Evolutionary conservation across 768 basidiomycete genomes (phyloP).

Genomic region (Boletus reticuloceps): DNA sequence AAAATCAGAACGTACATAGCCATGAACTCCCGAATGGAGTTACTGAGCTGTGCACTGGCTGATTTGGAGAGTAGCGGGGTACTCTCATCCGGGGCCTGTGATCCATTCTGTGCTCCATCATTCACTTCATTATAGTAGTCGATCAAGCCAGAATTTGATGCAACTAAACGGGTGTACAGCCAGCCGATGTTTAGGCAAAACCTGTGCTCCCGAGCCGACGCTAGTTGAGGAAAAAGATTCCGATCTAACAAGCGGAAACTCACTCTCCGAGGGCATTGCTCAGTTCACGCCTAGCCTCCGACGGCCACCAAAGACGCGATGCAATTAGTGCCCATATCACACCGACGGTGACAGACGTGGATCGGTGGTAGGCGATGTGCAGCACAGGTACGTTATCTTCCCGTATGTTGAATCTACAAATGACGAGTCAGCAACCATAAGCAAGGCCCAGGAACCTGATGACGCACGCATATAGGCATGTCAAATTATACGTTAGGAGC

Average conservation of each 20-base stretch:
- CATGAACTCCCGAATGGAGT: conserved; percentile 85
- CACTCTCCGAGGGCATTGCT: conserved; percentile 86
- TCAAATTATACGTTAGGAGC: conserved; percentile 86
- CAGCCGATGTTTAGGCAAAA: conserved; percentile 93
- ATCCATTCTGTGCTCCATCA: conserved; percentile 1
- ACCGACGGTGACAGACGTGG: conserved; percentile 77
- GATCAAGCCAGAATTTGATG: conserved; percentile 75
- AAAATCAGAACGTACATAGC: conserved; percentile 61
- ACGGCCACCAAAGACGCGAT: conserved; percentile 93
- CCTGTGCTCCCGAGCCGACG: conserved; percentile 38
- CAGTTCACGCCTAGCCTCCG: conserved; percentile 87
- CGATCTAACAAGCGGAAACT: conserved; percentile 16
- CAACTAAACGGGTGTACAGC: conserved; percentile 90
- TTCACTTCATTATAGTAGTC: conserved; percentile 35
- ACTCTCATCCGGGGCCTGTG: conserved; percentile 25
- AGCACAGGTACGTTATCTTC: conserved; percentile 59
- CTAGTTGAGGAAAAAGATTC: neutral
- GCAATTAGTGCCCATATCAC: conserved; percentile 89
- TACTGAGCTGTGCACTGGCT: conserved; percentile 44
- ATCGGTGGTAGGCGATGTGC: conserved; percentile 73
- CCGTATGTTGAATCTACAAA: conserved; percentile 73
- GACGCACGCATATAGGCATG: conserved; percentile 65
- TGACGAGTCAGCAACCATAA: neutral
- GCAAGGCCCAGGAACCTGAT: neutral
- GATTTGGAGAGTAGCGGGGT: conserved; percentile 34